Percentiles rank a stretch among this genome's conserved stretches.
Evolutionary conservation across 305 asterid genomes (phyloP).

Genomic region (Rubia tinctorum): DNA sequence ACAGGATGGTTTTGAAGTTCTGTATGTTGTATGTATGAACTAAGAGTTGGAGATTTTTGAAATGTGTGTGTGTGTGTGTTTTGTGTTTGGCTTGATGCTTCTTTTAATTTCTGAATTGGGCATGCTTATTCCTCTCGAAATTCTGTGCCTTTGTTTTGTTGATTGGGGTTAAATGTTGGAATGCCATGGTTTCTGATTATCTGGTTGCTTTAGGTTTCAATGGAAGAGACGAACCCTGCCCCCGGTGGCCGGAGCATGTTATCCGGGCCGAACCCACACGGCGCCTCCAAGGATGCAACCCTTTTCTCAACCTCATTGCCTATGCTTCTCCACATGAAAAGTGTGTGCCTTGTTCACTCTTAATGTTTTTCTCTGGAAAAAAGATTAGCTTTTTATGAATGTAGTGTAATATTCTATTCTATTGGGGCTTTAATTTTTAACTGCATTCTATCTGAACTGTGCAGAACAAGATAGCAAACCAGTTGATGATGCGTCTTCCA

Average conservation of each 20-base stretch:
- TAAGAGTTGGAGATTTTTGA: not conserved
- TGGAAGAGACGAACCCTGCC: slow-evolving; percentile 35
- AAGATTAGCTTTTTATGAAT: not conserved
- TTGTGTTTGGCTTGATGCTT: not conserved
- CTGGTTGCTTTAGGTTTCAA: slow-evolving; percentile 24
- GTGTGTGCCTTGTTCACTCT: slow-evolving; percentile 28
- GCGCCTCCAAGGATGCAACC: slow-evolving; percentile 40
- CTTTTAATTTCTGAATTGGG: not conserved
- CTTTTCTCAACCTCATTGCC: slow-evolving; percentile 63
- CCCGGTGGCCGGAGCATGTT: slow-evolving; percentile 33
- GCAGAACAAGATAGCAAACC: slow-evolving; percentile 26
- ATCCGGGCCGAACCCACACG: slow-evolving; percentile 30
- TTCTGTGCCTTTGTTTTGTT: not conserved
- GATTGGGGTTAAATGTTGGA: not conserved
- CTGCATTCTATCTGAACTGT: slow-evolving; percentile 35
- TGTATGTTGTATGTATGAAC: not conserved
- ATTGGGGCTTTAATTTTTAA: slow-evolving; percentile 20
- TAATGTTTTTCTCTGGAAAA: not conserved
- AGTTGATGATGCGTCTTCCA: slow-evolving; percentile 26
- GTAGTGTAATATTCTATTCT: slow-evolving; percentile 5
- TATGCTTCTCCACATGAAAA: slow-evolving; percentile 42
- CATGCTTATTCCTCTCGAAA: not conserved
- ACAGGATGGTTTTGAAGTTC: not conserved
- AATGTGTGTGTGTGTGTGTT: not conserved
- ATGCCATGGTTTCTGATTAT: not conserved